These are phyloP conservation scores for Rhynchosporium agropyri DNA, from an alignment of 2,329 filamentous ascomycete genomes.

Conservation along the genomic window DNA sequence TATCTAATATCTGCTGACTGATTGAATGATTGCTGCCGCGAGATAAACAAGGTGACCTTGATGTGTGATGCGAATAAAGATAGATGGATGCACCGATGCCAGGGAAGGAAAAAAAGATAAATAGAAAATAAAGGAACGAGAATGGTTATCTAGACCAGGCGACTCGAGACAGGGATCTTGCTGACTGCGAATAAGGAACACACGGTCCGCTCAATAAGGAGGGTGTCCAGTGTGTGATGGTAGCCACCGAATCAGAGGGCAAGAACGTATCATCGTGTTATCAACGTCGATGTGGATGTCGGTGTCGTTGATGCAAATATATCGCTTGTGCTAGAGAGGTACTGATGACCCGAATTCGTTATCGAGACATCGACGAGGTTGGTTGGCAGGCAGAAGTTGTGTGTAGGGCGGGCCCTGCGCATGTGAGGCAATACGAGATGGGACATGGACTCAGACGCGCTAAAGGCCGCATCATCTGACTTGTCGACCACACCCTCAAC, in stretches of 20 bases:
- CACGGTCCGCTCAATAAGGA: conserved; percentile 4
- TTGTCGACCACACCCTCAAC: conserved; percentile 38
- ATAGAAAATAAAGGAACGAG: neutral
- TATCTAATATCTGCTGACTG: conserved; percentile 17
- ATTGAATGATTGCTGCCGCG: neutral
- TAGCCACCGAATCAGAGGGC: conserved; percentile 15
- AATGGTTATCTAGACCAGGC: neutral
- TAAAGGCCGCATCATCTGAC: conserved; percentile 35
- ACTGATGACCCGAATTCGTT: conserved; percentile 5
- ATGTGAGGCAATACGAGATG: conserved; percentile 36
- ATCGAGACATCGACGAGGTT: conserved; percentile 8
- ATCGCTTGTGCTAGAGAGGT: neutral
- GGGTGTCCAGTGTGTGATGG: conserved; percentile 17
- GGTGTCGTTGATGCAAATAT: too few relatives aligned
- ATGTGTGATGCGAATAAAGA: neutral
- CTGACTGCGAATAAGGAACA: conserved; percentile 7
- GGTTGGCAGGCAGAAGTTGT: conserved; percentile 17
- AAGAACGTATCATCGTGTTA: conserved; percentile 11
- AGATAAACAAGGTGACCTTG: conserved; percentile 19
- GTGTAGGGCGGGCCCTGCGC: conserved; percentile 21
- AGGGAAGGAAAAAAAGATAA: neutral
- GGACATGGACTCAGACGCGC: conserved; percentile 28
- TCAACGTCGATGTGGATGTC: neutral
- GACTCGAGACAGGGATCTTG: conserved; percentile 6
- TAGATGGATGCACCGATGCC: too few relatives aligned